Conservation (phyloP, 169 alveolate genomes). For the Toxoplasma gondii region DNA sequence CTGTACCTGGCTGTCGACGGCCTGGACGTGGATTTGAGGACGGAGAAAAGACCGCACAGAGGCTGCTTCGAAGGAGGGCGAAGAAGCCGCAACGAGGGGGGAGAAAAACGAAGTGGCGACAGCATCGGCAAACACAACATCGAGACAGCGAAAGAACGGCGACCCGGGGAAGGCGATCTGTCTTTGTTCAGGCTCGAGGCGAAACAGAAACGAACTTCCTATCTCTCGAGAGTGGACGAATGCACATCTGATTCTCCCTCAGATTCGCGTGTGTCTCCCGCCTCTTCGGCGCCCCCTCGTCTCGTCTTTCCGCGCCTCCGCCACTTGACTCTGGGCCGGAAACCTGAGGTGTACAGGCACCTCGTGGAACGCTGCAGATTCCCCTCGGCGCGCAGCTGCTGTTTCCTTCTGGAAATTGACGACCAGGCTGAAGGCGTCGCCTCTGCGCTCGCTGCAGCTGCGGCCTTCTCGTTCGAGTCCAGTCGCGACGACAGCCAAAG, state of each 20-base stretch:
- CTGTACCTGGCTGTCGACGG: neutral
- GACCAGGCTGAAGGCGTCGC: neutral
- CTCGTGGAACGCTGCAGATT: neutral
- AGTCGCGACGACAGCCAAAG: neutral
- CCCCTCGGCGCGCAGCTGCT: neutral
- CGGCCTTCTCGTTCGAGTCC: neutral
- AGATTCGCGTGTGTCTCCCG: no score
- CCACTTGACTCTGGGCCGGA: conserved; percentile 12
- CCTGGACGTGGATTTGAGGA: neutral
- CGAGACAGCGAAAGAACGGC: no score
- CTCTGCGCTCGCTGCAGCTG: conserved; percentile 2
- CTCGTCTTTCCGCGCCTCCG: neutral
- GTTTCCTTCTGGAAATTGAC: conserved; percentile 1
- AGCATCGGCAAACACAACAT: no score
- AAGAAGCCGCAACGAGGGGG: neutral
- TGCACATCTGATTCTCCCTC: no score
- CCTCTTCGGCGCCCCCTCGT: neutral
- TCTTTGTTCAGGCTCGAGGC: no score
- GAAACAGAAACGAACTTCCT: no score
- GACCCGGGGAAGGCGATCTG: no score
- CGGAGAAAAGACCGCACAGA: neutral
- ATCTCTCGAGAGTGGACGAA: no score
- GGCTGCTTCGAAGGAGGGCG: no score
- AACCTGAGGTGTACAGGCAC: conserved; percentile 5
- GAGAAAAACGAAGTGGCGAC: neutral